Percentiles rank a stretch among this genome's conserved stretches.
These are phyloP conservation scores for Trichoderma lentiforme DNA, from an alignment of 2,329 filamentous ascomycete species.

Conservation along the genomic window DNA sequence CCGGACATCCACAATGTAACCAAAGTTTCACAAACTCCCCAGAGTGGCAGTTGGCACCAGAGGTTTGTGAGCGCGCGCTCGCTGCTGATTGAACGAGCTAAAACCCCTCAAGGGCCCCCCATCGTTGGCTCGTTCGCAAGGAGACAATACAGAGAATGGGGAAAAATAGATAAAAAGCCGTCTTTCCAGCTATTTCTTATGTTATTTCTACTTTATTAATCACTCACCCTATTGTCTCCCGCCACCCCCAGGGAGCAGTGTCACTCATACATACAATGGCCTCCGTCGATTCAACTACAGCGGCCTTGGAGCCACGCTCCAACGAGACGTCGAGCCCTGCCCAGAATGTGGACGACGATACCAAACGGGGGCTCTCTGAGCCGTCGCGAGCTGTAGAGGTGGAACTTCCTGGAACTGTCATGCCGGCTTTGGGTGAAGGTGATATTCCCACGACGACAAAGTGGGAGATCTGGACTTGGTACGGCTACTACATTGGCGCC, in stretches of 20 bases:
- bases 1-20: constrained; percentile 14
- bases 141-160: not conserved
- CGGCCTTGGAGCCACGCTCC: not conserved
- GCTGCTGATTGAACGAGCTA: not conserved
- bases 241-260: not conserved
- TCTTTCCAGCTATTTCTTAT: not conserved
- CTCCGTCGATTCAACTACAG: not conserved
- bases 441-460: constrained; percentile 17
- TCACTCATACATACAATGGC: not conserved
- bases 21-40: constrained; percentile 16
- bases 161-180: not conserved
- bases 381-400: not conserved
- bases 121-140: not conserved
- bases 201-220: not conserved
- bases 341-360: not conserved
- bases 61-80: not conserved
- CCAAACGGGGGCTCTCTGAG: not conserved
- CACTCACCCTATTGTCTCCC: constrained; percentile 5
- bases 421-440: constrained; percentile 12
- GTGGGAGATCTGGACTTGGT: constrained; percentile 19
- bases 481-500: constrained; percentile 19
- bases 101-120: constrained; percentile 11
- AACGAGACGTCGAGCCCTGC: not conserved
- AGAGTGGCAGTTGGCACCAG: not conserved
- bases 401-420: constrained; percentile 11